Evolutionary conservation across 345 rosid species (phyloP).

Genomic region (Fremontodendron californicum): DNA sequence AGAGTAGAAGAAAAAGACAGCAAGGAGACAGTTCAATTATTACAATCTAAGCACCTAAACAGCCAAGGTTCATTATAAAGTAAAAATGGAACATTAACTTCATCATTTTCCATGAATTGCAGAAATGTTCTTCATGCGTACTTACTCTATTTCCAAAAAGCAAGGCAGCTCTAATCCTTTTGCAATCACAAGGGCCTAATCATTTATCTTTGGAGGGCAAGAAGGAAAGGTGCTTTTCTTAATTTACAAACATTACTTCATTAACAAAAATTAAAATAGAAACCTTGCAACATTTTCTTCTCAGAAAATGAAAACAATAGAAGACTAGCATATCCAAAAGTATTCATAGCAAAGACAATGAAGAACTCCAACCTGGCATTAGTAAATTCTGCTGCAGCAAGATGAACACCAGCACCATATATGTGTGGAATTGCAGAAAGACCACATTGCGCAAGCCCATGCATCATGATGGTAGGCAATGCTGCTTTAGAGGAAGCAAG

Average conservation of each 20-base stretch:
- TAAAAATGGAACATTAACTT: not conserved
- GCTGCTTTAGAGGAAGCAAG: constrained; percentile 63
- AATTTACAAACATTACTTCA: not conserved
- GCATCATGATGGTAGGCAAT: constrained; percentile 36
- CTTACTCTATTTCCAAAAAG: not conserved
- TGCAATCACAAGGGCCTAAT: not conserved
- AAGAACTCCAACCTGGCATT: constrained; percentile 51
- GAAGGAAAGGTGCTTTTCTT: not conserved
- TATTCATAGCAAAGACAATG: not conserved
- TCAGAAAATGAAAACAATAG: not conserved
- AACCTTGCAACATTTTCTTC: not conserved
- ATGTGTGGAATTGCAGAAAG: constrained; percentile 43
- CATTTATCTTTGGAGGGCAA: not conserved
- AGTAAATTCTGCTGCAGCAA: constrained; percentile 51
- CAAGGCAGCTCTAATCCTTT: not conserved
- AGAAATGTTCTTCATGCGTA: not conserved
- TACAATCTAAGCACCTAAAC: not conserved
- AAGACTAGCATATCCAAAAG: not conserved
- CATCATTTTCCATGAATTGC: not conserved
- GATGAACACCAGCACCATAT: constrained; percentile 77
- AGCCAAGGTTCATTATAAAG: not conserved
- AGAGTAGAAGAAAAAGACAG: not conserved
- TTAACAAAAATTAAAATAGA: not conserved
- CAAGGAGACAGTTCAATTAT: not conserved
- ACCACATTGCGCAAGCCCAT: constrained; percentile 69